Evolutionary conservation across 2,329 filamentous ascomycete species (phyloP).

Genomic region (Coniochaeta sp.): DNA sequence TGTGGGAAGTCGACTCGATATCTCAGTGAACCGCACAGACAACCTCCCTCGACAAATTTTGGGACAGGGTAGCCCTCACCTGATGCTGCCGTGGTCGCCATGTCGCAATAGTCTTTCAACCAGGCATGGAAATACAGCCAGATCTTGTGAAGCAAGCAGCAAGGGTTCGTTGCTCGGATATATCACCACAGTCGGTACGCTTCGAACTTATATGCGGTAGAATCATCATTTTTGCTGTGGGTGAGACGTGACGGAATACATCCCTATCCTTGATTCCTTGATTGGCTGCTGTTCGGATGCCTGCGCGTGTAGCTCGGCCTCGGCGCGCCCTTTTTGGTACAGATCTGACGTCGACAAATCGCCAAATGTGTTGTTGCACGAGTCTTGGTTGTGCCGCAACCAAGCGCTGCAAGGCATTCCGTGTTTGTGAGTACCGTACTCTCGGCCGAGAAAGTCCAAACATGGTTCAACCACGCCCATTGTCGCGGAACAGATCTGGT

Average conservation of each 20-base stretch:
- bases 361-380: not conserved
- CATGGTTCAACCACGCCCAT: not conserved
- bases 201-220: not conserved
- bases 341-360: not conserved
- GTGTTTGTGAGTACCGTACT: not conserved
- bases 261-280: no score
- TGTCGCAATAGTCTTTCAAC: not conserved
- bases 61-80: conserved; percentile 21
- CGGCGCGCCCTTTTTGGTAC: not conserved
- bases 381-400: not conserved
- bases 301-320: not conserved
- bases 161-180: not conserved
- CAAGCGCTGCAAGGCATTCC: not conserved
- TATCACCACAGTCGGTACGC: not conserved
- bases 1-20: conserved; percentile 39
- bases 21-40: conserved; percentile 41
- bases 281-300: no score
- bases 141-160: not conserved
- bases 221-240: not conserved
- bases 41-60: conserved; percentile 38
- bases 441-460: not conserved
- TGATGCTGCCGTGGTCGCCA: conserved; percentile 1
- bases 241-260: not conserved
- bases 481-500: not conserved
- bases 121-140: not conserved